phyloP scores from a whole-genome alignment of 164 flowering plant genomes.

The Berberis thunbergii region DNA sequence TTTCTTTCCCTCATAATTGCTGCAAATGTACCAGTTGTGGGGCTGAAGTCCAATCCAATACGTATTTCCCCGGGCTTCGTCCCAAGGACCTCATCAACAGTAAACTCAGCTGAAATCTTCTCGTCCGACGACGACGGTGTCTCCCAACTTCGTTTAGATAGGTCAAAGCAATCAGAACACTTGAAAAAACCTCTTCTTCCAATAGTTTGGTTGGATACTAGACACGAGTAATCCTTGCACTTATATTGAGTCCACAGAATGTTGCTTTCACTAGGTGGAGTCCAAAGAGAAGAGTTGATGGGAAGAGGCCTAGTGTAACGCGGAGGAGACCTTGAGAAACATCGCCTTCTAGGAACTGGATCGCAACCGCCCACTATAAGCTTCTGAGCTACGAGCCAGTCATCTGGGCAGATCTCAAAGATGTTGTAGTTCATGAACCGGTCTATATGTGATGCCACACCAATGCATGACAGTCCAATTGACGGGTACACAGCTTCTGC shows the following conservation, averaged over 20 bases:
- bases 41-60: constrained; percentile 35
- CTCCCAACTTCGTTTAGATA: constrained; percentile 23
- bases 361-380: constrained; percentile 30
- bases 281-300: constrained; percentile 27
- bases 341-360: constrained; percentile 33
- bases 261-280: constrained; percentile 19
- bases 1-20: constrained; percentile 34
- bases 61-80: constrained; percentile 33
- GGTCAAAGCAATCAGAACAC: constrained; percentile 33
- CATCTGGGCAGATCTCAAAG: constrained; percentile 29
- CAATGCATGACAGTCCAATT: constrained; percentile 23
- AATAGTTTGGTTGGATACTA: constrained; percentile 19
- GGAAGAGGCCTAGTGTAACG: constrained; percentile 22
- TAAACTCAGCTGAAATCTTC: constrained; percentile 24
- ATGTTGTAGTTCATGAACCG: constrained; percentile 27
- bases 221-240: constrained; percentile 31
- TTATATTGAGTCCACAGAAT: constrained; percentile 30
- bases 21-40: constrained; percentile 36
- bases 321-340: constrained; percentile 32
- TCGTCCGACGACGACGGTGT: constrained; percentile 13
- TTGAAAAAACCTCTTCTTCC: constrained; percentile 31
- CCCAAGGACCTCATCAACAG: constrained; percentile 26
- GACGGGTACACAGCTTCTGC: constrained; percentile 26
- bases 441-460: constrained; percentile 13
- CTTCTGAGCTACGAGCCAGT: constrained; percentile 29